Percentiles rank a stretch among this genome's conserved stretches.
These are phyloP conservation scores for Hyaloscypha bicolor DNA, from an alignment of 495 filamentous ascomycete species.

Conservation along the genomic window DNA sequence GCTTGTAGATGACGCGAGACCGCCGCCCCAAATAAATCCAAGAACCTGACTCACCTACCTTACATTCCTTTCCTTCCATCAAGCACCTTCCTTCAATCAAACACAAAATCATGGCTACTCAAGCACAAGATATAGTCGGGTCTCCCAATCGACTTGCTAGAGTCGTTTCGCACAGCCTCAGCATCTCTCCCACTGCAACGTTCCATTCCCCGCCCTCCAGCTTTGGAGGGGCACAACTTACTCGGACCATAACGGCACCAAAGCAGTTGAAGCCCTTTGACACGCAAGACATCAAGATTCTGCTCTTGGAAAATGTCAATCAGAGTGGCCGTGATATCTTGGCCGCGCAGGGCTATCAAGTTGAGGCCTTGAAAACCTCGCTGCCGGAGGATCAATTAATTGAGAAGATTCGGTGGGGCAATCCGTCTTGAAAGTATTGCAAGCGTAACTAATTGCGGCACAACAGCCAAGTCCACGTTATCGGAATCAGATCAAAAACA, in stretches of 20 bases:
- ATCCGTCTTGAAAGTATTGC: slow-evolving; percentile 12
- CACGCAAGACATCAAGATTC: slow-evolving; percentile 92
- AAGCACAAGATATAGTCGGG: slow-evolving; percentile 42
- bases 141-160: slow-evolving; percentile 31
- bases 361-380: slow-evolving; percentile 87
- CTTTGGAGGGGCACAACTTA: slow-evolving; percentile 38
- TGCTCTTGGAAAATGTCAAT: slow-evolving; percentile 96
- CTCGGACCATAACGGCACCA: slow-evolving; percentile 35
- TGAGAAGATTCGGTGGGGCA: slow-evolving; percentile 86
- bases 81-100: neutral
- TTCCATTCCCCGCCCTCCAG: slow-evolving; percentile 66
- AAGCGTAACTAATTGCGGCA: slow-evolving; percentile 15
- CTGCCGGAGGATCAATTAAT: slow-evolving; percentile 92
- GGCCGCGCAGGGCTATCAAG: slow-evolving; percentile 87
- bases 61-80: neutral
- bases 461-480: slow-evolving; percentile 87
- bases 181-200: slow-evolving; percentile 59
- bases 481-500: slow-evolving; percentile 98
- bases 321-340: slow-evolving; percentile 84
- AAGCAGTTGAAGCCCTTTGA: slow-evolving; percentile 96
- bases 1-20: slow-evolving; percentile 8
- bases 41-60: slow-evolving; percentile 7
- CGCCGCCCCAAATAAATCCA: slow-evolving; percentile 1
- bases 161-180: slow-evolving; percentile 54
- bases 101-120: slow-evolving; percentile 37